Percentiles rank a stretch among this genome's conserved stretches.
These are phyloP conservation scores for Starmerella geochares DNA, from an alignment of 805 yeast species.

Conservation along the genomic window DNA sequence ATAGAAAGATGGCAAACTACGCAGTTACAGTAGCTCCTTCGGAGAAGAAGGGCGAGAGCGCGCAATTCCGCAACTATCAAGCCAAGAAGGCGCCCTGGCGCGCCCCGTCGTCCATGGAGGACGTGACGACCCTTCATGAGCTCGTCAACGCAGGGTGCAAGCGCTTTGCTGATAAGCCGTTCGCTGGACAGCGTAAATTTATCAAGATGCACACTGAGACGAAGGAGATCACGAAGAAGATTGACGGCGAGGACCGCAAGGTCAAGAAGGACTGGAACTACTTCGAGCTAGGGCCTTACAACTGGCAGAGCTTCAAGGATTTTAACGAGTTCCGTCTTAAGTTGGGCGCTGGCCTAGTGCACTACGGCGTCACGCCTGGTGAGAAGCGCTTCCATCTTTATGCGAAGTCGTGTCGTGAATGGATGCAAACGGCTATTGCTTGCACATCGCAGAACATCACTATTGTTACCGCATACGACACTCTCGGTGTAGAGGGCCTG, in stretches of 20 bases:
- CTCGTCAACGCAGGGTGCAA: slow-evolving; percentile 52
- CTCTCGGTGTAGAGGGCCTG: slow-evolving; percentile 35
- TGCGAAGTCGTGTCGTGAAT: slow-evolving; percentile 76
- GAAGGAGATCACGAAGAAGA: slow-evolving; percentile 58
- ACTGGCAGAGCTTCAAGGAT: slow-evolving; percentile 53
- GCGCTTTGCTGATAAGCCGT: slow-evolving; percentile 43
- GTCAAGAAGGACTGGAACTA: slow-evolving; percentile 82
- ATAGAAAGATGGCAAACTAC: slow-evolving; percentile 12
- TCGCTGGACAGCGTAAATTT: slow-evolving; percentile 72
- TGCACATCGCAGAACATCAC: slow-evolving; percentile 71
- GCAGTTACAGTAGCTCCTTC: slow-evolving; percentile 31
- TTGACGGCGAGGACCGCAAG: slow-evolving; percentile 63
- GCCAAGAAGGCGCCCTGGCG: slow-evolving; percentile 36
- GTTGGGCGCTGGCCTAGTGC: slow-evolving; percentile 65
- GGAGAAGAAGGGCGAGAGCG: slow-evolving; percentile 31
- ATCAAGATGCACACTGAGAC: slow-evolving; percentile 64
- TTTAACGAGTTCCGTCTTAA: slow-evolving; percentile 41
- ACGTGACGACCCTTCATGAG: slow-evolving; percentile 52
- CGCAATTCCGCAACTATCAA: slow-evolving; percentile 30
- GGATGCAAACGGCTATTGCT: slow-evolving; percentile 84
- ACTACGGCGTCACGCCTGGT: slow-evolving; percentile 61
- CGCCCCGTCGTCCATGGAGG: slow-evolving; percentile 57
- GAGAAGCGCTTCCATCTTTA: slow-evolving; percentile 65
- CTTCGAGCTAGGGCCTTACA: slow-evolving; percentile 68
- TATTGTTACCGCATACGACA: slow-evolving; percentile 76